A percentile compares a stretch with the other conserved stretches of the same genome.
Evolutionary conservation across 768 basidiomycete genomes (phyloP).

Genomic region (Coprinopsis cinerea): DNA sequence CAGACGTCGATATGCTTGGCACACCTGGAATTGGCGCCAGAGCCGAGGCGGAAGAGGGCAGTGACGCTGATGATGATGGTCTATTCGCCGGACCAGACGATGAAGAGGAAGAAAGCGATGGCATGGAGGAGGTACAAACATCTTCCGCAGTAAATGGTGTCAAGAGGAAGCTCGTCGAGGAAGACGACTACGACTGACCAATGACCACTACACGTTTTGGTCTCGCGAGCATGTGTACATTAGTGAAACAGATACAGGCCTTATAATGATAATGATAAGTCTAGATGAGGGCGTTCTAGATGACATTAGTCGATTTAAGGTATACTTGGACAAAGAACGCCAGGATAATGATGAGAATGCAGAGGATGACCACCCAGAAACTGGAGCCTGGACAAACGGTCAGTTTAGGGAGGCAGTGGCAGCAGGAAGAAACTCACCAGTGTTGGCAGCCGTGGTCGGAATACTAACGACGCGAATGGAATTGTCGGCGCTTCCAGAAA

Average conservation of each 20-base stretch:
- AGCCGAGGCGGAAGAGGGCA: slow-evolving; percentile 51
- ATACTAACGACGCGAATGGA: slow-evolving; percentile 63
- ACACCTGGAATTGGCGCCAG: slow-evolving; percentile 16
- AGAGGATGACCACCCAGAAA: slow-evolving; percentile 26
- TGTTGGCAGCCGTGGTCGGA: slow-evolving; percentile 34
- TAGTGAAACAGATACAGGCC: slow-evolving; percentile 14
- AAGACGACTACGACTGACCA: slow-evolving; percentile 75
- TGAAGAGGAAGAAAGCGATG: slow-evolving; percentile 74
- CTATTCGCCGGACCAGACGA: slow-evolving; percentile 73
- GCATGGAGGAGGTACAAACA: slow-evolving; percentile 74
- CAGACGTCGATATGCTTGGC: slow-evolving; percentile 64
- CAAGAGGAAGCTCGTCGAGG: slow-evolving; percentile 78
- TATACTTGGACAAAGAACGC: slow-evolving; percentile 28
- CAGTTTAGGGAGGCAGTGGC: not conserved
- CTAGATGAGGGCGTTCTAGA: not conserved
- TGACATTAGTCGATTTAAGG: not conserved
- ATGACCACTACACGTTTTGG: not conserved
- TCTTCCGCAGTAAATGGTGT: slow-evolving; percentile 50
- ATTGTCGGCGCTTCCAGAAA: slow-evolving; percentile 90
- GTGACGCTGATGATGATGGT: slow-evolving; percentile 70
- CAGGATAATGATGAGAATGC: slow-evolving; percentile 34
- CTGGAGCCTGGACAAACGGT: slow-evolving; percentile 9
- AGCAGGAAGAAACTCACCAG: slow-evolving; percentile 38
- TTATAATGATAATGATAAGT: slow-evolving; percentile 14
- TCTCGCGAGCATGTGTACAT: slow-evolving; percentile 13